A percentile compares a stretch with the other conserved stretches of the same genome.
Evolutionary conservation across 2,329 filamentous ascomycete genomes (phyloP).

Genomic region (Sclerotinia spermophila): DNA sequence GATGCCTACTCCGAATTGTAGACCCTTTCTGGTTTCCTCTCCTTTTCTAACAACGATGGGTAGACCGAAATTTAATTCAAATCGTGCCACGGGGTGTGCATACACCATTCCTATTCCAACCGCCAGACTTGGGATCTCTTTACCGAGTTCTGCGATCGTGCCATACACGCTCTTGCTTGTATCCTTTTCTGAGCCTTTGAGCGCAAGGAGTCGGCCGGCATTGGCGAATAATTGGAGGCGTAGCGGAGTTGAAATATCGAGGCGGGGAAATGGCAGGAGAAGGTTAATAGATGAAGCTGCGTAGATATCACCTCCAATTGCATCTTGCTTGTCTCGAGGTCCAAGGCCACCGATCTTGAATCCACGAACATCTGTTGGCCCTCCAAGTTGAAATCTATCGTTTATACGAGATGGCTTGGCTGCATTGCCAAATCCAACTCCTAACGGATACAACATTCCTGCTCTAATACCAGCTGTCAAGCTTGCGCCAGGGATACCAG

Average conservation of each 20-base stretch:
- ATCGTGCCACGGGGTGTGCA: slow-evolving; percentile 86
- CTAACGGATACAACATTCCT: slow-evolving; percentile 79
- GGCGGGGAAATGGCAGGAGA: slow-evolving; percentile 76
- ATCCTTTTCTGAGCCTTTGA: slow-evolving; percentile 49
- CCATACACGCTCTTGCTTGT: slow-evolving; percentile 40
- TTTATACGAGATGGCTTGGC: slow-evolving; percentile 75
- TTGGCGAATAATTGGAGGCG: slow-evolving; percentile 90
- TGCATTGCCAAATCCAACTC: slow-evolving; percentile 52
- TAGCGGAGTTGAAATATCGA: slow-evolving; percentile 78
- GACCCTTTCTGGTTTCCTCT: slow-evolving; percentile 83
- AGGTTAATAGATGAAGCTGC: slow-evolving; percentile 85
- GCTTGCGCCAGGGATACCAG: slow-evolving; percentile 63
- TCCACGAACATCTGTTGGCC: slow-evolving; percentile 89
- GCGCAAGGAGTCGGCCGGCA: slow-evolving; percentile 75
- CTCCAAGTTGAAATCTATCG: slow-evolving; percentile 92
- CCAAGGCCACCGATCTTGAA: slow-evolving; percentile 89
- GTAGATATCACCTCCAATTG: slow-evolving; percentile 87
- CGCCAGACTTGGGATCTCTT: slow-evolving; percentile 76
- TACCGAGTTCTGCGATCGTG: slow-evolving; percentile 67
- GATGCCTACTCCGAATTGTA: slow-evolving; percentile 94
- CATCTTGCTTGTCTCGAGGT: slow-evolving; percentile 79
- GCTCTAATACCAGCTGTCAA: slow-evolving; percentile 78
- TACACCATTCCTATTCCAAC: slow-evolving; percentile 91
- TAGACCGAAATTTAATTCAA: slow-evolving; percentile 93
- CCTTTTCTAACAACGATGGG: slow-evolving; percentile 77